Evolutionary conservation across 2,329 filamentous ascomycete species (phyloP).

Genomic region (Aschersonia sp.): DNA sequence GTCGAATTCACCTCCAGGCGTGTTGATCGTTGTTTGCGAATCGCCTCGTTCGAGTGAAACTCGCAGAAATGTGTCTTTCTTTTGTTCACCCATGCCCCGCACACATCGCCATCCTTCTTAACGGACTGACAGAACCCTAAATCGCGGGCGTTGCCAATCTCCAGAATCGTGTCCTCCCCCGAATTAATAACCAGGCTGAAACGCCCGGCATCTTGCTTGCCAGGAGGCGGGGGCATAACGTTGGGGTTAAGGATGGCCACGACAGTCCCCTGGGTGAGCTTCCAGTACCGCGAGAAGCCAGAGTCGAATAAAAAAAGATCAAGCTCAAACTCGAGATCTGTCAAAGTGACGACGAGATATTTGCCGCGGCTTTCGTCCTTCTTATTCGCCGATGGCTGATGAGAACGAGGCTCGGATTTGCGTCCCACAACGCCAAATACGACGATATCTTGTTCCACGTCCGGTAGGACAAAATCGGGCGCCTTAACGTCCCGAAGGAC

Average conservation of each 20-base stretch:
- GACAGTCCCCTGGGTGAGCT: constrained; percentile 79
- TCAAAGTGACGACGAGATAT: constrained; percentile 84
- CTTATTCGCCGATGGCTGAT: constrained; percentile 30
- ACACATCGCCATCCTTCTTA: constrained; percentile 71
- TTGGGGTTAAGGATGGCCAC: constrained; percentile 84
- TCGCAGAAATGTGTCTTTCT: constrained; percentile 85
- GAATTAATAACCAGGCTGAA: constrained; percentile 80
- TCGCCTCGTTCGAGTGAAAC: constrained; percentile 73
- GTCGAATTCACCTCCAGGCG: constrained; percentile 71
- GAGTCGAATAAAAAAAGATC: constrained; percentile 87
- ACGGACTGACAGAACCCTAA: constrained; percentile 77
- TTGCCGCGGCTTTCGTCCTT: constrained; percentile 52
- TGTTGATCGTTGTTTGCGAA: constrained; percentile 50
- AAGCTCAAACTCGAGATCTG: constrained; percentile 79
- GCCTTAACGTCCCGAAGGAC: constrained; percentile 69
- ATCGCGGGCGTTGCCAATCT: constrained; percentile 74
- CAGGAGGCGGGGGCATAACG: constrained; percentile 74
- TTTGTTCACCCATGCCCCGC: constrained; percentile 74
- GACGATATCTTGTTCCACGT: constrained; percentile 76
- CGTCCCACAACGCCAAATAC: constrained; percentile 77
- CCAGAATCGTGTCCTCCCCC: constrained; percentile 77
- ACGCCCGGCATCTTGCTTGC: constrained; percentile 61
- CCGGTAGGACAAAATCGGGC: constrained; percentile 69
- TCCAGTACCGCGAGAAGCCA: constrained; percentile 88
- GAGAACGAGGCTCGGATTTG: constrained; percentile 66